Base-by-base conservation (phyloP, 192 early-diverging fungal genomes). In the Coemansia sp. region DNA sequence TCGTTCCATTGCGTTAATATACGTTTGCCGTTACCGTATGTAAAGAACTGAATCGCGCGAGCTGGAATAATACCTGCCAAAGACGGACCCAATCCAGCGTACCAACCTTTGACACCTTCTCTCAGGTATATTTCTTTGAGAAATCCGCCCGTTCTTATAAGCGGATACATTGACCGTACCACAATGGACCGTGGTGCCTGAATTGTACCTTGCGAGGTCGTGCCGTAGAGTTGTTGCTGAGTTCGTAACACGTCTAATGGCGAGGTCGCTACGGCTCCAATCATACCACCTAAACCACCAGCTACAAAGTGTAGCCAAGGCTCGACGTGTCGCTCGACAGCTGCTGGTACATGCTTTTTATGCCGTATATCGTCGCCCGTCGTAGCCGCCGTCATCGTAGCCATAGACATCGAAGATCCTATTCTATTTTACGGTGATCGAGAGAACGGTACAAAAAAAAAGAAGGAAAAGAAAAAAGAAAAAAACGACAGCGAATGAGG, bases 171-270 rank as follows among this genome's bases (percentile, higher is more conserved):
- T 34, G 61, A 29, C 19, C 69, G 63, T n/a, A 56, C 13, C 10
- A 56, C n/a, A 3, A 72, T 8, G 15, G 60, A 62, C 11, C 46
- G 56, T 31, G 41, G 31, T 12, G 15, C 7, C 34, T 36, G 19
- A 5, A 4, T 17, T 15, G 64, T 40, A 11, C 39, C 17, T n/a
- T 51, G 64, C 1, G 45, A 13, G 13, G 15, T 20, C 3, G 27
- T 36, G 20, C 79, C 67, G 38, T 59, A 69, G 68, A 91, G 92
- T 86, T 99, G 97, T 68, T 96, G 83, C 32, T 95, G 89, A 5
- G 95, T 97, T 68, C 95, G 96, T 51, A 97, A 89, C 12, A 98
- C 94, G 70, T 98, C 96, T 32, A 98, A 84, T 0, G 96, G 96
- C 50, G 92, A 96, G 27, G 94, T 96, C 1, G 89, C 86, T 0